Conservation (phyloP, 106 monocot genomes). For the Dioscorea zingiberensis region DNA sequence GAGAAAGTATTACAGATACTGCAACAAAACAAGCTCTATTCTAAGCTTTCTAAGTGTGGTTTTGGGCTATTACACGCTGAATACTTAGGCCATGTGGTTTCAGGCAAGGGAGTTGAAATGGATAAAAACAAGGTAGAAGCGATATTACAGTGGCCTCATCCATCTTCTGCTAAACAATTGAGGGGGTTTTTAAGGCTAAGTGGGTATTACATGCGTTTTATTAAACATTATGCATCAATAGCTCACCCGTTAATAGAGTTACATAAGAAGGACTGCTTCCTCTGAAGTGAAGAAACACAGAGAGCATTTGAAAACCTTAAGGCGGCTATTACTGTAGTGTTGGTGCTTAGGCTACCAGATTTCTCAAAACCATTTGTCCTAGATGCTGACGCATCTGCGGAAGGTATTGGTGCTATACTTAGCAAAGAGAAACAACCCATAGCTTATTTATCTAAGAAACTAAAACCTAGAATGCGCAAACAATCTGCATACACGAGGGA, state of each 20-base stretch:
- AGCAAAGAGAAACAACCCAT: neutral
- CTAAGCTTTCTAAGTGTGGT: neutral
- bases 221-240: neutral
- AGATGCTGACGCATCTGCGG: neutral
- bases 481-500: neutral
- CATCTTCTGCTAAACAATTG: neutral
- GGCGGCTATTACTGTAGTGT: neutral
- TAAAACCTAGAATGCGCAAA: neutral
- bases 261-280: neutral
- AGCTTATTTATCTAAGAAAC: neutral
- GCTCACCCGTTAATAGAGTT: neutral
- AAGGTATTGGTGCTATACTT: neutral
- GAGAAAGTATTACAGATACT: neutral
- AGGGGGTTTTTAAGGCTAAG: neutral
- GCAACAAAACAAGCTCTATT: neutral
- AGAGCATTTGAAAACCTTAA: neutral
- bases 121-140: neutral
- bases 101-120: neutral
- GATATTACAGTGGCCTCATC: neutral
- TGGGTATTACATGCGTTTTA: neutral
- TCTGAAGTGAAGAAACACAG: neutral
- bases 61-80: neutral
- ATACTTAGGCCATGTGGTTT: constrained; percentile 3
- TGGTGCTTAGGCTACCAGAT: neutral
- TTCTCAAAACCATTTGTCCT: neutral